These are phyloP conservation scores for Vigna radiata DNA, from an alignment of 306 rosid genomes.

Conservation along the genomic window DNA sequence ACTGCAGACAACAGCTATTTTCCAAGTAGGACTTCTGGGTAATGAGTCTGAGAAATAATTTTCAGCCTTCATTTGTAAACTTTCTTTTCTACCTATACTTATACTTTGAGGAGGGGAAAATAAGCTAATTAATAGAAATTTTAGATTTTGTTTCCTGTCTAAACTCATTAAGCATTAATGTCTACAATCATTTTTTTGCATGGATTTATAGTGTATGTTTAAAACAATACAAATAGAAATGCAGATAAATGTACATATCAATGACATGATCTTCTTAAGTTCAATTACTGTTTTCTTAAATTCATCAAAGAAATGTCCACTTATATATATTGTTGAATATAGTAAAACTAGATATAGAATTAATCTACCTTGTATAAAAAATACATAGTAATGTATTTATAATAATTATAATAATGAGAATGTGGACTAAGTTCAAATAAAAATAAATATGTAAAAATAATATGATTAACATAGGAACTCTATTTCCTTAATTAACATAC, in stretches of 20 bases:
- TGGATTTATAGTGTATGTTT: slow-evolving; percentile 42
- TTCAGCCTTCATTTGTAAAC: slow-evolving; percentile 35
- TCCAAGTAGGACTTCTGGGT: slow-evolving; percentile 48
- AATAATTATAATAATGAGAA: too few species aligned
- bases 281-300: slow-evolving; percentile 24
- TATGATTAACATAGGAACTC: too few species aligned
- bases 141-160: slow-evolving; percentile 27
- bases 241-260: slow-evolving; percentile 44
- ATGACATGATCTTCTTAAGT: slow-evolving; percentile 22
- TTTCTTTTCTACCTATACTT: slow-evolving; percentile 31
- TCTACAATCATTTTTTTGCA: slow-evolving; percentile 35
- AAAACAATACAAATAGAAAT: slow-evolving; percentile 42
- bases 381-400: too few species aligned
- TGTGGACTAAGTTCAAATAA: too few species aligned
- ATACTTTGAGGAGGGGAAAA: slow-evolving; percentile 41
- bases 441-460: too few species aligned
- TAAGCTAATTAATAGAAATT: slow-evolving; percentile 40
- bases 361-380: too few species aligned
- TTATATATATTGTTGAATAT: too few species aligned
- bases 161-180: slow-evolving; percentile 28
- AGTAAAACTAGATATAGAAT: too few species aligned
- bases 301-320: slow-evolving; percentile 10
- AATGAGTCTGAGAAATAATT: slow-evolving; percentile 39
- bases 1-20: slow-evolving; percentile 59
- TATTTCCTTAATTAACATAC: too few species aligned